Conservation (phyloP, 192 early-diverging fungal genomes). For the Chytriomyces sp. region DNA sequence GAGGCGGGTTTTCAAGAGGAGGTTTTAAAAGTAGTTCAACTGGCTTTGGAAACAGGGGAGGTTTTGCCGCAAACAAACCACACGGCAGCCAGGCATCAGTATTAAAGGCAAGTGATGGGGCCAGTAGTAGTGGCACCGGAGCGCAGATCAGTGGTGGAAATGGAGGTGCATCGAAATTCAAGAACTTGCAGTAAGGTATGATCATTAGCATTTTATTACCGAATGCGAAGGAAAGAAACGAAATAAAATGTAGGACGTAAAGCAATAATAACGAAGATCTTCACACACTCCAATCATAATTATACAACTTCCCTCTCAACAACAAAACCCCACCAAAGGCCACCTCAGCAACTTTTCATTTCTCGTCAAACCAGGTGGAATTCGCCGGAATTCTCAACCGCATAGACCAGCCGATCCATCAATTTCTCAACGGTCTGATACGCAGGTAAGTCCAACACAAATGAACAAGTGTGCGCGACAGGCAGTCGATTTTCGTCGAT, state of each 20-base stretch:
- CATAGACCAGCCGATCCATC: conserved; percentile 32
- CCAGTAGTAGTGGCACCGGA: neutral
- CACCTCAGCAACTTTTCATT: too few species aligned
- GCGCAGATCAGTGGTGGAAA: neutral
- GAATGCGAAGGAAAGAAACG: too few species aligned
- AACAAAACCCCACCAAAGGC: too few species aligned
- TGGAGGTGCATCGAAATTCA: neutral
- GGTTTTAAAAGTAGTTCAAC: neutral
- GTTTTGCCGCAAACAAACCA: neutral
- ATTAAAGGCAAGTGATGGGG: neutral
- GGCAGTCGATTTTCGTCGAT: conserved; percentile 26
- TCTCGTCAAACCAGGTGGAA: conserved; percentile 33
- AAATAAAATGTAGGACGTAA: too few species aligned
- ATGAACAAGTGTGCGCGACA: conserved; percentile 32
- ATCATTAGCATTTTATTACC: too few species aligned
- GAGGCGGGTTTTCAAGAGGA: too few species aligned
- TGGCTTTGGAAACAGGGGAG: neutral
- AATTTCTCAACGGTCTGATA: conserved; percentile 31
- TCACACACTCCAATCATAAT: too few species aligned
- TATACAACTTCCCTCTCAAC: too few species aligned
- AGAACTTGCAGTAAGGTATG: neutral
- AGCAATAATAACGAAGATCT: too few species aligned
- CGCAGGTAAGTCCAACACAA: conserved; percentile 31
- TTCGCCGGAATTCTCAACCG: conserved; percentile 27
- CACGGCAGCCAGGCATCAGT: neutral